Percentiles rank a stretch among this genome's conserved stretches.
These are phyloP conservation scores for Fusarium proliferatum DNA, from an alignment of 2,329 filamentous ascomycete species.

Conservation along the genomic window DNA sequence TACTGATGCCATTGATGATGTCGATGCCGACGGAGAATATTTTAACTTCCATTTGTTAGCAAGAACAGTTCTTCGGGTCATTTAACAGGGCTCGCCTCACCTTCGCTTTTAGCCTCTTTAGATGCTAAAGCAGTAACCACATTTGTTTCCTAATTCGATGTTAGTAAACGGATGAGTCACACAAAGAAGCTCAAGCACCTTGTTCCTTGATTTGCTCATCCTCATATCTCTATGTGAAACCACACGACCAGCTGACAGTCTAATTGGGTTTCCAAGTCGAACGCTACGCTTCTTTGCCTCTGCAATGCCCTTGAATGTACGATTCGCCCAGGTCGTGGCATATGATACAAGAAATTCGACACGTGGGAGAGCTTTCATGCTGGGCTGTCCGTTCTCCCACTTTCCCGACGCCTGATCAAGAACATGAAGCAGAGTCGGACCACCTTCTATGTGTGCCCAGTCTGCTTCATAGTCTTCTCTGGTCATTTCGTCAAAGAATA, in stretches of 20 bases:
- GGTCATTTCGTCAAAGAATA: conserved; percentile 66
- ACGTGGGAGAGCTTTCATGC: conserved; percentile 65
- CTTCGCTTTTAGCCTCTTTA: conserved; percentile 50
- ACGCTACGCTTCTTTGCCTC: conserved; percentile 76
- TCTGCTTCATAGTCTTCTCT: conserved; percentile 63
- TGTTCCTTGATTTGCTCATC: conserved; percentile 57
- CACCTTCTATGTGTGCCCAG: conserved; percentile 57
- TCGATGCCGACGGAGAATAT: conserved; percentile 65
- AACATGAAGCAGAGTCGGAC: conserved; percentile 58
- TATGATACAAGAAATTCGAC: conserved; percentile 73
- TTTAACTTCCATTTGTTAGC: conserved; percentile 57
- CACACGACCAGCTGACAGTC: conserved; percentile 56
- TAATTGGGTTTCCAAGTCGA: conserved; percentile 68
- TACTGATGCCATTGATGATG: conserved; percentile 70
- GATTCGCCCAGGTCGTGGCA: conserved; percentile 67
- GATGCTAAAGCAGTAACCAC: conserved; percentile 57
- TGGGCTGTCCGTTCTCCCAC: conserved; percentile 57
- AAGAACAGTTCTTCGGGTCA: background rate
- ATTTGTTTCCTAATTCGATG: conserved; percentile 47
- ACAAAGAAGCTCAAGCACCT: conserved; percentile 46
- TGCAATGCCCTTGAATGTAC: conserved; percentile 74
- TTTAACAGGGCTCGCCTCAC: conserved; percentile 44
- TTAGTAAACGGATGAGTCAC: conserved; percentile 18
- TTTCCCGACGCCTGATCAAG: conserved; percentile 62
- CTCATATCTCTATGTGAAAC: conserved; percentile 66